Percentiles rank a stretch among this genome's conserved stretches.
Evolutionary conservation across 2,329 filamentous ascomycete species (phyloP).

Genomic region (Acrodontium crateriforme): DNA sequence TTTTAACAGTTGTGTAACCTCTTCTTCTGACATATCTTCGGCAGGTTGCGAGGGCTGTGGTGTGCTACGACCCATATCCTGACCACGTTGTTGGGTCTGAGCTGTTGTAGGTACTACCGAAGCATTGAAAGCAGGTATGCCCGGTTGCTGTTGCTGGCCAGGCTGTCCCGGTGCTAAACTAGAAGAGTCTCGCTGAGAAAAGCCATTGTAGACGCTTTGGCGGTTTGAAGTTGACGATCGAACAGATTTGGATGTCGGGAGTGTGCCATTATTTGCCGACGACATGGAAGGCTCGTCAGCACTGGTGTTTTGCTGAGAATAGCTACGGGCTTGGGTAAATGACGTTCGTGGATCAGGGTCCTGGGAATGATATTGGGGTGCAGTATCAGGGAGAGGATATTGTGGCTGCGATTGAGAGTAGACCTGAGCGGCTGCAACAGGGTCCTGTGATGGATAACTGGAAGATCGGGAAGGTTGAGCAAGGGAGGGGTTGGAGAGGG

Average conservation of each 20-base stretch:
- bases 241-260: slow-evolving; percentile 14
- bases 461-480: slow-evolving; percentile 6
- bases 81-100: slow-evolving; percentile 22
- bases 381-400: slow-evolving; percentile 13
- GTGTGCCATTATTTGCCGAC: slow-evolving; percentile 16
- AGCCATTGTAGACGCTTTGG: slow-evolving; percentile 22
- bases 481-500: too few species aligned
- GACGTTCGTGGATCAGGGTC: slow-evolving; percentile 10
- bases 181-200: slow-evolving; percentile 16
- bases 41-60: slow-evolving; percentile 29
- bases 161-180: too few species aligned
- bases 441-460: slow-evolving; percentile 3
- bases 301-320: slow-evolving; percentile 8
- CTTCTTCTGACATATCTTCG: slow-evolving; percentile 34
- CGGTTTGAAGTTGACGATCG: slow-evolving; percentile 15
- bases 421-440: too few species aligned
- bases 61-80: slow-evolving; percentile 27
- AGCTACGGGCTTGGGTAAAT: slow-evolving; percentile 16
- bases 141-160: slow-evolving; percentile 3
- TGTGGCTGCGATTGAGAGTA: slow-evolving; percentile 6
- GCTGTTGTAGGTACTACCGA: slow-evolving; percentile 31
- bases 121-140: slow-evolving; percentile 29
- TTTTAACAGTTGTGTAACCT: slow-evolving; percentile 32
- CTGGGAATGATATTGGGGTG: slow-evolving; percentile 5
- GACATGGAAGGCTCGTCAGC: slow-evolving; percentile 20